Evolutionary conservation across 2,329 filamentous ascomycete genomes (phyloP).

Genomic region (Raffaelea albimanens): DNA sequence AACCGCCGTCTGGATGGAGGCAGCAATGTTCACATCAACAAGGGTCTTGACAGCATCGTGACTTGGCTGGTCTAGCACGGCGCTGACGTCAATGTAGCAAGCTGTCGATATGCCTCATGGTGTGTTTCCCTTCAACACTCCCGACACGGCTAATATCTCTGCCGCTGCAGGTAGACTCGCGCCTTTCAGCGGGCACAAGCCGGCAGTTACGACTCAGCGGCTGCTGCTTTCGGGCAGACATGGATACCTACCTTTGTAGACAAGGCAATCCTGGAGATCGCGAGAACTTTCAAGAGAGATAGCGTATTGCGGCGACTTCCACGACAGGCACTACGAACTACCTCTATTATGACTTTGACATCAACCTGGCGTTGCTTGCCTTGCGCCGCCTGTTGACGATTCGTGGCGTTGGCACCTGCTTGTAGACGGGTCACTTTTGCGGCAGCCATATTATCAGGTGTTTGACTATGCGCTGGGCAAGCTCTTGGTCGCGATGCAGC

Average conservation of each 20-base stretch:
- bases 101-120: neutral
- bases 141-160: too few species aligned
- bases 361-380: neutral
- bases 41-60: constrained; percentile 3
- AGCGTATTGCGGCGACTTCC: neutral
- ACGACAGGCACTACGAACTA: neutral
- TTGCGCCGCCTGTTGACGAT: neutral
- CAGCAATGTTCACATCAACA: too few species aligned
- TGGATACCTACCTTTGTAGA: neutral
- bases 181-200: too few species aligned
- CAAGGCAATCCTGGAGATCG: neutral
- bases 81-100: neutral
- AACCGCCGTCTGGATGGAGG: too few species aligned
- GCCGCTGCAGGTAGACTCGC: too few species aligned
- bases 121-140: neutral
- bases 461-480: neutral
- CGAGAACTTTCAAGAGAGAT: neutral
- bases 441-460: neutral
- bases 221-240: neutral
- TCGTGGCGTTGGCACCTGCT: neutral
- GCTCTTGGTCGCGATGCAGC: neutral
- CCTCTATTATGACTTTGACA: neutral
- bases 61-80: constrained; percentile 2
- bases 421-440: neutral
- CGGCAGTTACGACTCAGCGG: too few species aligned